Conservation (phyloP, 2,329 filamentous ascomycete species). For the Ophiognomonia clavigignenti-juglandacearum region DNA sequence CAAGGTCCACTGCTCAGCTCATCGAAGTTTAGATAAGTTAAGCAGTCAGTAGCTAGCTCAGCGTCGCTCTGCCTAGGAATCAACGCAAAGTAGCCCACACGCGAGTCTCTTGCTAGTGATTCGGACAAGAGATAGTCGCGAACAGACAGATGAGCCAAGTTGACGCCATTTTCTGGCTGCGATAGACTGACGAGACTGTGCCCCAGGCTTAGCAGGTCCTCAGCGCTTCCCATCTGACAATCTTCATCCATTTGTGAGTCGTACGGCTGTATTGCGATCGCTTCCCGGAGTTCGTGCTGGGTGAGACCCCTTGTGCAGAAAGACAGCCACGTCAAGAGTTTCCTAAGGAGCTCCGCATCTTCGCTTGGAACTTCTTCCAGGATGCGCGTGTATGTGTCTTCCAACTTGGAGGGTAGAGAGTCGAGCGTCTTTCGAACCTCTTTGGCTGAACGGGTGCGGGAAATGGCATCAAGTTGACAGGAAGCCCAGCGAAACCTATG, state of each 20-base stretch:
- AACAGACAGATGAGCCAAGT: neutral
- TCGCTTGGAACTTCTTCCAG: neutral
- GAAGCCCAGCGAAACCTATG: neutral
- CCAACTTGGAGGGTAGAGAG: neutral
- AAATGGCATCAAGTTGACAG: neutral
- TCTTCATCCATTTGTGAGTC: neutral
- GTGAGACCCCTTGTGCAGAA: neutral
- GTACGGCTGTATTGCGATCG: neutral
- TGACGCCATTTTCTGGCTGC: neutral
- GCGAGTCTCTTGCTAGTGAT: neutral
- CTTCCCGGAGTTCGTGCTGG: neutral
- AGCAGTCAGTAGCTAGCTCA: neutral
- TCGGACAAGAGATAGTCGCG: conserved; percentile 2
- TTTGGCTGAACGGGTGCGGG: neutral
- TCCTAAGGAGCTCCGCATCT: neutral
- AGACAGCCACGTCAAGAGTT: neutral
- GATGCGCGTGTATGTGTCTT: neutral
- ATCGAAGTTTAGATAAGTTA: conserved; percentile 1
- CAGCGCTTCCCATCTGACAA: neutral
- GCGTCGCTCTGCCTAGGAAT: neutral
- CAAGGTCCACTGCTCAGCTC: neutral
- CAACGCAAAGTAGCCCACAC: neutral
- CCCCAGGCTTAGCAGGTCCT: neutral
- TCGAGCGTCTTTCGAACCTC: neutral
- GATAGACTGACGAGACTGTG: neutral